A percentile compares a stretch with the other conserved stretches of the same genome.
Evolutionary conservation across 1,284 basidiomycete species (phyloP).

Genomic region (Pseudozyma tsukubaensis): DNA sequence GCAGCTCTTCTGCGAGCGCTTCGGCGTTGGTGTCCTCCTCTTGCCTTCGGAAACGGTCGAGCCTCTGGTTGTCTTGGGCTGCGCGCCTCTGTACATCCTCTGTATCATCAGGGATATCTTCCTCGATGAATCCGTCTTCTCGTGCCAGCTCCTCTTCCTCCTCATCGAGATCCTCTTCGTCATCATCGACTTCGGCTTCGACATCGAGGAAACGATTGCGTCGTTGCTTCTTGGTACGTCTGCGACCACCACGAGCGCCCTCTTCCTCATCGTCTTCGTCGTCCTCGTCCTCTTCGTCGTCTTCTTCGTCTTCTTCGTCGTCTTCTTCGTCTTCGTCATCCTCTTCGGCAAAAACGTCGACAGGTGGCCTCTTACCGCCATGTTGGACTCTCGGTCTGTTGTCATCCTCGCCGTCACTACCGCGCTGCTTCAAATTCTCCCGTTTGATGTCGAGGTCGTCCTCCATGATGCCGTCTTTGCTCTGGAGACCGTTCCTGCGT

Average conservation of each 20-base stretch:
- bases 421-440: slow-evolving; percentile 13
- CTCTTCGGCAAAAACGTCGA: slow-evolving; percentile 49
- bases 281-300: slow-evolving; percentile 61
- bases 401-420: slow-evolving; percentile 1
- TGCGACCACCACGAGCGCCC: slow-evolving; percentile 34
- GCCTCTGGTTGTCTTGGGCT: slow-evolving; percentile 77
- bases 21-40: slow-evolving; percentile 86
- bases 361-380: slow-evolving; percentile 29
- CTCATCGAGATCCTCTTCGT: slow-evolving; percentile 68
- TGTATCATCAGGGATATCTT: slow-evolving; percentile 75
- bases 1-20: slow-evolving; percentile 85
- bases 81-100: slow-evolving; percentile 74
- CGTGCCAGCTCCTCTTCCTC: slow-evolving; percentile 68
- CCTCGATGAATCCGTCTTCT: slow-evolving; percentile 79
- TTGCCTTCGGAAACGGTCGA: slow-evolving; percentile 81
- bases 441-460: slow-evolving; percentile 42
- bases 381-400: slow-evolving; percentile 23
- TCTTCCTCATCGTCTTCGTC: slow-evolving; percentile 57
- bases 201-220: slow-evolving; percentile 89
- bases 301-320: slow-evolving; percentile 61
- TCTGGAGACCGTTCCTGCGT: background rate
- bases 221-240: slow-evolving; percentile 56
- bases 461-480: slow-evolving; percentile 34
- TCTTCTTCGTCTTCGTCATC: slow-evolving; percentile 53
- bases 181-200: slow-evolving; percentile 86